Conservation (phyloP, 2,329 filamentous ascomycete species). For the Fusarium hostae region DNA sequence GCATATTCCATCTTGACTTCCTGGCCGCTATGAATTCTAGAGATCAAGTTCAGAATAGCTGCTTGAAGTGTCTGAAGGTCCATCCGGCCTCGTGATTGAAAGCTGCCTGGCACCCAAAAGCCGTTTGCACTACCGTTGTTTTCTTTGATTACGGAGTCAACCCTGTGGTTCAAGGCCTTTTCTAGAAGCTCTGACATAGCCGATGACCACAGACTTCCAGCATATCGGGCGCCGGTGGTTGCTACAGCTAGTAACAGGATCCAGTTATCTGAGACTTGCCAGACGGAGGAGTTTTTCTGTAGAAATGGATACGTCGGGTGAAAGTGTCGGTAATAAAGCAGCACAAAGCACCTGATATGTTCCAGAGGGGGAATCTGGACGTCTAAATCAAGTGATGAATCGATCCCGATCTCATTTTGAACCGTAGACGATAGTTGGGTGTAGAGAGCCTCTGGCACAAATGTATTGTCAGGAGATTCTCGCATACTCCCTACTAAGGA, state of each 20-base stretch:
- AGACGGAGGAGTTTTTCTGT: constrained; percentile 1
- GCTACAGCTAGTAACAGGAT: constrained; percentile 12
- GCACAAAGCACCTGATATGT: constrained; percentile 9
- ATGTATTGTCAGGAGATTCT: background rate
- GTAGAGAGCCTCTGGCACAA: constrained; percentile 6
- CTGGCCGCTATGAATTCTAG: constrained; percentile 9
- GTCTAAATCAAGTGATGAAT: background rate
- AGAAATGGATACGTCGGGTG: constrained; percentile 33
- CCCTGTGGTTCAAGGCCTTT: background rate
- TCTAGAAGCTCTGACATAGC: constrained; percentile 7
- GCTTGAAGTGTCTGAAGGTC: constrained; percentile 9
- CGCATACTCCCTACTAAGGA: background rate
- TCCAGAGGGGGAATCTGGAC: constrained; percentile 12
- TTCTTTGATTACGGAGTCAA: background rate
- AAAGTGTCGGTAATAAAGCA: constrained; percentile 28
- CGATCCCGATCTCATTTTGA: background rate
- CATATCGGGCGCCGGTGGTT: constrained; percentile 6
- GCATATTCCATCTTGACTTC: background rate
- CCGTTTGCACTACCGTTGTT: background rate
- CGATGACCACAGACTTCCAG: background rate
- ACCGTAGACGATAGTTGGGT: background rate
- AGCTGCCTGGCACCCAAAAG: constrained; percentile 2
- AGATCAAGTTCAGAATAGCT: constrained; percentile 2
- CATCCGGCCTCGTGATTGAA: background rate
- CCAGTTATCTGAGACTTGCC: background rate